These are phyloP conservation scores for Epichloe baconii DNA, from an alignment of 2,329 filamentous ascomycete species.

Conservation along the genomic window DNA sequence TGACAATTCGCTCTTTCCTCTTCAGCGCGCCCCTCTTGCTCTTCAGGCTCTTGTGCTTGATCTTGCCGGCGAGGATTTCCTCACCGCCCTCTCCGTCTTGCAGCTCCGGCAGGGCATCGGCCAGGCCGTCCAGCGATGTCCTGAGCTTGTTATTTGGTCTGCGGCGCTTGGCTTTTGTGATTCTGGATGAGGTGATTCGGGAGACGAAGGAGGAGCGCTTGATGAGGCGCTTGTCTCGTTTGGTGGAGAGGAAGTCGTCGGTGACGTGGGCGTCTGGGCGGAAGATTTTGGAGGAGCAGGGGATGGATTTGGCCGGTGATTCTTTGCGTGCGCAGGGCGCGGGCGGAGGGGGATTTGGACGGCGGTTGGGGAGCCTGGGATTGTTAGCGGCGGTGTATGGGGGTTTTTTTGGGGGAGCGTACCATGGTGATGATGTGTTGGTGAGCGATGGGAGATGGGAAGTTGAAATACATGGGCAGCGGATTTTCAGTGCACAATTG, in stretches of 20 bases:
- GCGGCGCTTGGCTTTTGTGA: conserved; percentile 19
- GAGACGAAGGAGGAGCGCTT: conserved; percentile 71
- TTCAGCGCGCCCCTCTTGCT: conserved; percentile 69
- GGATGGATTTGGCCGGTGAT: conserved; percentile 35
- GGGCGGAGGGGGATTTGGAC: conserved; percentile 40
- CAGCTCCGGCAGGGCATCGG: conserved; percentile 63
- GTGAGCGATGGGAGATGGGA: neutral
- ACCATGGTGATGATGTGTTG: neutral
- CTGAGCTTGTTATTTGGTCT: conserved; percentile 67
- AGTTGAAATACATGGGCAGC: neutral
- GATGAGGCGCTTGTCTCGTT: conserved; percentile 72
- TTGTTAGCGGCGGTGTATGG: neutral
- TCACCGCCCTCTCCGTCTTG: conserved; percentile 31
- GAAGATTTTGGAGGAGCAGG: conserved; percentile 35
- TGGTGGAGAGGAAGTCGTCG: conserved; percentile 54
- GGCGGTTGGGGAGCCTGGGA: conserved; percentile 19
- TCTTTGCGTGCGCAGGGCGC: conserved; percentile 40
- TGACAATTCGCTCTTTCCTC: conserved; percentile 68
- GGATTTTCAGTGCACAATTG: neutral
- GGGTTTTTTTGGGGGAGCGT: neutral
- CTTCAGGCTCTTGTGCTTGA: conserved; percentile 62
- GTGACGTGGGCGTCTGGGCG: conserved; percentile 36
- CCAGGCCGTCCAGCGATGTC: conserved; percentile 60
- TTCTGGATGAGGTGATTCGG: conserved; percentile 51
- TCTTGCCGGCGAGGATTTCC: conserved; percentile 38